These are phyloP conservation scores for Hericium alpestre DNA, from an alignment of 768 basidiomycete species.

Conservation along the genomic window DNA sequence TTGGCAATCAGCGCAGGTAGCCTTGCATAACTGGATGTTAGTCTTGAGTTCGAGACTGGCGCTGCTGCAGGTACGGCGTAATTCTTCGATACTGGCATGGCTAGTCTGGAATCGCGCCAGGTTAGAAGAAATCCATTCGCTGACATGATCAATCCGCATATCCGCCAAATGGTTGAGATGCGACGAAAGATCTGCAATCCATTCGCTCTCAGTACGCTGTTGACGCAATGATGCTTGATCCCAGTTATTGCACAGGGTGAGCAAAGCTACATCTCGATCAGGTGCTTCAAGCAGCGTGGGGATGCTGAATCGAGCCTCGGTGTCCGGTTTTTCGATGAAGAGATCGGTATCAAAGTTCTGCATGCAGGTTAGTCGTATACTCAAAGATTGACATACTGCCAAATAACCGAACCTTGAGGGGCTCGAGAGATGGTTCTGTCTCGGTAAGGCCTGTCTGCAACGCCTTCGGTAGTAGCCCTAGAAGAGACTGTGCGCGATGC, in stretches of 20 bases:
- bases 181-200: slow-evolving; percentile 27
- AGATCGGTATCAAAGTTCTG: slow-evolving; percentile 46
- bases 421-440: slow-evolving; percentile 33
- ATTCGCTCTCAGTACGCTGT: slow-evolving; percentile 28
- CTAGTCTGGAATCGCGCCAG: slow-evolving; percentile 33
- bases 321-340: slow-evolving; percentile 28
- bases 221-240: slow-evolving; percentile 21
- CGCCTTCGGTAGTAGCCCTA: slow-evolving; percentile 33
- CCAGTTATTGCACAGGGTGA: slow-evolving; percentile 21
- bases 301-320: slow-evolving; percentile 26
- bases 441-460: slow-evolving; percentile 38
- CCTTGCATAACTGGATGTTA: slow-evolving; percentile 38
- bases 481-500: slow-evolving; percentile 30
- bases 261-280: slow-evolving; percentile 19
- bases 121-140: slow-evolving; percentile 42
- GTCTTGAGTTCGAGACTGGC: slow-evolving; percentile 34
- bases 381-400: too few species aligned
- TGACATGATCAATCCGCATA: slow-evolving; percentile 36
- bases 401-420: slow-evolving; percentile 32
- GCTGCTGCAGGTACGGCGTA: slow-evolving; percentile 36
- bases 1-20: slow-evolving; percentile 37
- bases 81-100: slow-evolving; percentile 33
- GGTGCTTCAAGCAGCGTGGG: slow-evolving; percentile 9
- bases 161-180: slow-evolving; percentile 32
- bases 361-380: too few species aligned